A percentile compares a stretch with the other conserved stretches of the same genome.
Evolutionary conservation across 2,329 filamentous ascomycete species (phyloP).

Genomic region (Fusarium aywerte): DNA sequence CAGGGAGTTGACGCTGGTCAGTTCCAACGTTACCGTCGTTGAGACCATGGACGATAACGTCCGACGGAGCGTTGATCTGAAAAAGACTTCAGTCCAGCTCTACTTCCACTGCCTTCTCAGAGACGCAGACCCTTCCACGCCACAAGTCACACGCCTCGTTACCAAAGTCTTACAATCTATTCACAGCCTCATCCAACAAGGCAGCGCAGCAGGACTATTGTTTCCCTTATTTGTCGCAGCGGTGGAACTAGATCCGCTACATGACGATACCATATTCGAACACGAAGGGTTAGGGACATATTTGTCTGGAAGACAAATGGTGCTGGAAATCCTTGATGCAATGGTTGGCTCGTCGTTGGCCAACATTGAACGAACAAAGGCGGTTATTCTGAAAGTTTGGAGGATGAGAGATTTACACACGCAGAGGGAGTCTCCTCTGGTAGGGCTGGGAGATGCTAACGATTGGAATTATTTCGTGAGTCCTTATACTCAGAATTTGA

Average conservation of each 20-base stretch:
- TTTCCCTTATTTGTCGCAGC: constrained; percentile 42
- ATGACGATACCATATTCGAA: constrained; percentile 16
- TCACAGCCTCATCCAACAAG: constrained; percentile 19
- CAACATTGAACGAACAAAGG: constrained; percentile 57
- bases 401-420: constrained; percentile 53
- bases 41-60: constrained; percentile 28
- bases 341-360: constrained; percentile 55
- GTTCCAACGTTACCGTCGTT: not conserved
- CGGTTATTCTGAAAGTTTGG: constrained; percentile 61
- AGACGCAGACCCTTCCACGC: constrained; percentile 53
- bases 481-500: constrained; percentile 46
- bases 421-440: not conserved
- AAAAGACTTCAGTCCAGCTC: constrained; percentile 55
- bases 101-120: constrained; percentile 59
- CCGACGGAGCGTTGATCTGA: constrained; percentile 46
- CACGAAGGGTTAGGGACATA: not conserved
- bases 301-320: constrained; percentile 29
- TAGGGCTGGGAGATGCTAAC: constrained; percentile 6
- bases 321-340: constrained; percentile 43
- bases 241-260: constrained; percentile 34
- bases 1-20: not conserved
- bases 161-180: constrained; percentile 21
- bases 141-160: constrained; percentile 11
- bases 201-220: constrained; percentile 33
- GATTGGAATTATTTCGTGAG: constrained; percentile 46